These are phyloP conservation scores for Dipodascus geniculatus DNA, from an alignment of 805 yeast genomes.

Conservation along the genomic window DNA sequence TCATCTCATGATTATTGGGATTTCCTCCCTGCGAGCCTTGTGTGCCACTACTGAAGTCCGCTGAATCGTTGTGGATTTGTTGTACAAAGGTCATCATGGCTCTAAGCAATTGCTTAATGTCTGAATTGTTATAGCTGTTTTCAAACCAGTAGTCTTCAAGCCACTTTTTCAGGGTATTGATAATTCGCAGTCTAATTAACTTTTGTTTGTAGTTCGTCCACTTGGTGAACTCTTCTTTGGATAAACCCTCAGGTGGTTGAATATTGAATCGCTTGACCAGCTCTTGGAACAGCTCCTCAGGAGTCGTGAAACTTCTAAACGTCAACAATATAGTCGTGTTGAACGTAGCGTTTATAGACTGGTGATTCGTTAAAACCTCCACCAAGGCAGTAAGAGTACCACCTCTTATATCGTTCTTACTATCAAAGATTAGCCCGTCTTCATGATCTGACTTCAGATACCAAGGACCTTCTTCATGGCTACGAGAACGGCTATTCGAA, in stretches of 20 bases:
- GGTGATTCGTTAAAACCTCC: slow-evolving; percentile 71
- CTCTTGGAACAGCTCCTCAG: slow-evolving; percentile 46
- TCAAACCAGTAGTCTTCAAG: slow-evolving; percentile 63
- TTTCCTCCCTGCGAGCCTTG: background rate
- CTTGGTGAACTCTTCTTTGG: slow-evolving; percentile 64
- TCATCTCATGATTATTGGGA: background rate
- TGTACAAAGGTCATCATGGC: slow-evolving; percentile 31
- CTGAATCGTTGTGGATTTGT: slow-evolving; percentile 21
- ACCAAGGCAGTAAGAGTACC: slow-evolving; percentile 72
- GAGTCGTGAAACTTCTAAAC: slow-evolving; percentile 60
- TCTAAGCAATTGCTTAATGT: slow-evolving; percentile 20
- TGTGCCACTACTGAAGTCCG: background rate
- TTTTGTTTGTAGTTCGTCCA: slow-evolving; percentile 66
- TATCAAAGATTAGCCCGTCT: slow-evolving; percentile 42
- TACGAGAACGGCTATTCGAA: background rate
- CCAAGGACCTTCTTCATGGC: slow-evolving; percentile 30
- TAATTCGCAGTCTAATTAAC: slow-evolving; percentile 55
- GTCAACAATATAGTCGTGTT: slow-evolving; percentile 62
- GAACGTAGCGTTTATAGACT: slow-evolving; percentile 44
- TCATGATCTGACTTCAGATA: slow-evolving; percentile 40
- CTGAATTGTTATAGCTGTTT: slow-evolving; percentile 13
- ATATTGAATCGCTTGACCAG: slow-evolving; percentile 55
- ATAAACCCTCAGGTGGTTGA: slow-evolving; percentile 78
- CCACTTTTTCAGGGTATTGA: slow-evolving; percentile 54
- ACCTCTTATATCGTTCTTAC: slow-evolving; percentile 66